Base-by-base conservation (phyloP, 116 monocot genomes). In the Dioscorea cayenensis region DNA sequence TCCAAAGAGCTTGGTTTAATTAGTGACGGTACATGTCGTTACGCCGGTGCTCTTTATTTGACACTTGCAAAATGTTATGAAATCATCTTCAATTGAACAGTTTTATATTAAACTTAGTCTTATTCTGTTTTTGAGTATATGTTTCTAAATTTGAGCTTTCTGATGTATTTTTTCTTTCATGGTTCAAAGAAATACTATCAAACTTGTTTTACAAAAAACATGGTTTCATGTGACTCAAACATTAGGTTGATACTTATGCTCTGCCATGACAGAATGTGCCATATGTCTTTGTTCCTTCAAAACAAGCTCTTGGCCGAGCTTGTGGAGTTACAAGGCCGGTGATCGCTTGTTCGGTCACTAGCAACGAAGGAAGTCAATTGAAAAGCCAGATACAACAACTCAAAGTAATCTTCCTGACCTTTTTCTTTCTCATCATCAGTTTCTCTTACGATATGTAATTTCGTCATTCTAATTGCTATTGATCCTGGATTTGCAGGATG, bases 241-340 rank as follows among this genome's bases (percentile, higher is more conserved):
- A 19, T 12, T 6, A 64, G 28, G 13, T 27, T 64, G 22, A 22
- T 7, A 23, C 20, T 22, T 14, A 23, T 29, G 28, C 64, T 27
- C 22, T 14, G 13, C 8, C 22, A 13, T 13, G 2, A 10, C 80
- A 90, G 89, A 90, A 90, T 50, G 89, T 90, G 17, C 89, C 89
- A 3, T 90, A 90, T 61, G 89, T 90, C 14, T 90, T 90, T 77
- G 84, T 90, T 49, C 89, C 89, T 51, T 90, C 89, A 2, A 90
- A 86, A n/a, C 83, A 90, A 83, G 83, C 89, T 37, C 81, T 90
- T 66, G 89, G 89, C 0, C 81, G 89, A 64, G 89, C 86, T 59
- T 83, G 86, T 63, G 89, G 89, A 14, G 86, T 90, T 23, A 90
- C 89, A 0, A 78, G 89, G 35, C 84, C 89, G 19, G 89, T 90